Evolutionary conservation across 2,329 filamentous ascomycete species (phyloP).

Genomic region (Endocalyx cinctus): DNA sequence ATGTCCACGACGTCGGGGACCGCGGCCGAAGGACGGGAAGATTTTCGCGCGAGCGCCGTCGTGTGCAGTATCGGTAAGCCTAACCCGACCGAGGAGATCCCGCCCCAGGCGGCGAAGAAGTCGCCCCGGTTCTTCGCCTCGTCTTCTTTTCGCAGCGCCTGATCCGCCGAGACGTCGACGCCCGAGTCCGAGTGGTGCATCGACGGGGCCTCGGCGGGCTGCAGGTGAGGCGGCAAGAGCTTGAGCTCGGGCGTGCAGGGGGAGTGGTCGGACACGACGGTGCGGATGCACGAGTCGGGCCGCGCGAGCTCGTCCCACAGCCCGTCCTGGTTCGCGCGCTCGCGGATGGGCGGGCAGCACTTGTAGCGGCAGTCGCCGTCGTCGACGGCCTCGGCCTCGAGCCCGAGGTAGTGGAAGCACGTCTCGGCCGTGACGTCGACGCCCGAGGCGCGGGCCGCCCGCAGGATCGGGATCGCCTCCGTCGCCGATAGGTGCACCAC

Average conservation of each 20-base stretch:
- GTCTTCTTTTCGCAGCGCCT: slow-evolving; percentile 30
- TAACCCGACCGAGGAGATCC: slow-evolving; percentile 89
- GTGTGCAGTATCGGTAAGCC: slow-evolving; percentile 90
- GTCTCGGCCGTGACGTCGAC: slow-evolving; percentile 90
- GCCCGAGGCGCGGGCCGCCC: slow-evolving; percentile 65
- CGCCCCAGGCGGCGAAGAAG: slow-evolving; percentile 96
- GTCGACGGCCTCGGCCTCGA: slow-evolving; percentile 75
- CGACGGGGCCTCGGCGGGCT: slow-evolving; percentile 28
- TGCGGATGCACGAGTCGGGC: slow-evolving; percentile 75
- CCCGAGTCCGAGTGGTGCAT: slow-evolving; percentile 50
- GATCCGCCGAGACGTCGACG: slow-evolving; percentile 40
- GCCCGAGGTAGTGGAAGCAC: slow-evolving; percentile 89
- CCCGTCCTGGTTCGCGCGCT: slow-evolving; percentile 72
- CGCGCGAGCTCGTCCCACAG: slow-evolving; percentile 79
- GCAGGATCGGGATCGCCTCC: slow-evolving; percentile 77
- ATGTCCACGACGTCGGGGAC: slow-evolving; percentile 66
- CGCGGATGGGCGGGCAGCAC: slow-evolving; percentile 89
- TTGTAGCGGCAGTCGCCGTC: slow-evolving; percentile 90
- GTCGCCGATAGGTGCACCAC: slow-evolving; percentile 92
- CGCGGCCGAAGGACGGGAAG: slow-evolving; percentile 36
- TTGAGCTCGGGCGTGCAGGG: slow-evolving; percentile 95
- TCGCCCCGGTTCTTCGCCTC: slow-evolving; percentile 57
- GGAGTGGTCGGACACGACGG: slow-evolving; percentile 91
- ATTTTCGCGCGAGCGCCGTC: slow-evolving; percentile 58
- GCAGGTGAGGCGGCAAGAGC: slow-evolving; percentile 70